A percentile compares a stretch with the other conserved stretches of the same genome.
Conservation (phyloP, 2,329 filamentous ascomycete species). For the Aureobasidium sp. region DNA sequence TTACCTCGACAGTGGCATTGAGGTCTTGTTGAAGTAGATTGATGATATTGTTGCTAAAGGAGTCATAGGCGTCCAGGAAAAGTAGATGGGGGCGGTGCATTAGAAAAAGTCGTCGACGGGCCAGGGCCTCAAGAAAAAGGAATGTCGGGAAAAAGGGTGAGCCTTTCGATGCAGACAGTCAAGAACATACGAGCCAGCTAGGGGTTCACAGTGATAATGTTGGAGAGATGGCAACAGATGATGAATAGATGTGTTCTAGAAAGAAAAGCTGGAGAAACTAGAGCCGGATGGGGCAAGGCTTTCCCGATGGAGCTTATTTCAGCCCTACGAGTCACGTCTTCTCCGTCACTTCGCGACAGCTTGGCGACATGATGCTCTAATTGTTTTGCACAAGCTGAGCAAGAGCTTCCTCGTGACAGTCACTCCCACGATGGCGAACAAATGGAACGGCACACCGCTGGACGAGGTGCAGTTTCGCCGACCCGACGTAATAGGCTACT, state of each 20-base stretch:
- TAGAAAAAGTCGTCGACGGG: neutral
- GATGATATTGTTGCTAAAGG: slow-evolving; percentile 92
- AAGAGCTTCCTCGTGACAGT: neutral
- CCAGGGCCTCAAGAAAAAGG: neutral
- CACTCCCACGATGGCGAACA: neutral
- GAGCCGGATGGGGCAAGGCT: slow-evolving; percentile 2
- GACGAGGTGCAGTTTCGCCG: slow-evolving; percentile 19
- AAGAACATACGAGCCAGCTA: slow-evolving; percentile 12
- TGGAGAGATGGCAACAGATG: neutral
- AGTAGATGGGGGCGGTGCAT: slow-evolving; percentile 47
- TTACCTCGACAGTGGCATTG: slow-evolving; percentile 55
- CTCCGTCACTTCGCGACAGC: neutral
- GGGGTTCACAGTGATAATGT: neutral
- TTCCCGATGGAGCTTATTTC: slow-evolving; percentile 3
- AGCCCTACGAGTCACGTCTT: slow-evolving; percentile 3
- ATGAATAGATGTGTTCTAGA: slow-evolving; percentile 9
- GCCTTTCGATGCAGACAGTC: slow-evolving; percentile 8
- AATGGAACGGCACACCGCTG: slow-evolving; percentile 14
- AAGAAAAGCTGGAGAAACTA: slow-evolving; percentile 15
- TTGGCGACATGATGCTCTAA: neutral
- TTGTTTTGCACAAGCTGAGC: neutral
- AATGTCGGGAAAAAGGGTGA: slow-evolving; percentile 16
- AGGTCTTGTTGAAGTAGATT: slow-evolving; percentile 68
- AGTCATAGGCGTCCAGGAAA: slow-evolving; percentile 94
- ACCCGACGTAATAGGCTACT: slow-evolving; percentile 15